Evolutionary conservation across 257 asterid genomes (phyloP), one percentile per base, ranked within the genome.

Genomic region (Solanum chiquidenum): DNA sequence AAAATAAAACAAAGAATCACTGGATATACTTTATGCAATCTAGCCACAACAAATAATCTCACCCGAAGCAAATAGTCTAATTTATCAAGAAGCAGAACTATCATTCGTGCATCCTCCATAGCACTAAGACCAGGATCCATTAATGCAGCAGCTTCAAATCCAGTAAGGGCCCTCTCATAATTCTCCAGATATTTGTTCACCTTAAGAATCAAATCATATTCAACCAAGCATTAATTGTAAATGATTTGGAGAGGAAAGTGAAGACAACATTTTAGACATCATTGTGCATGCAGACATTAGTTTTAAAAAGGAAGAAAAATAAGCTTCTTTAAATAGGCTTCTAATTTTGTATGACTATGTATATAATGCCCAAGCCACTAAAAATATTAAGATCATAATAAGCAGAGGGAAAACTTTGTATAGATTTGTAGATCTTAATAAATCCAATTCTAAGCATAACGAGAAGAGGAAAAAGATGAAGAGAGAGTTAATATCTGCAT

Each of bases 81-180:
- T 88, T 93, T 96, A 87, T 95, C 98, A 85, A 97, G 98, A 86
- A 95, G 96, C 85, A 84, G 90, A 87, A 95, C 92, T 80, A 93
- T 92, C 90, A 91, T 94, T 69, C 91, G 92, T 90, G 92, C 95
- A 92, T 95, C 98, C 88, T 93, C 97, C 68, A 86, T 84, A 49
- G 98, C 98, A 92, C 88, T 90, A 74, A 97, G 95, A 87, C 96
- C 90, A 90, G 99, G 99, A 91, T 97, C 98, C 94, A 91, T 94
- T 64, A 93, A 86, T 55, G 98, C 95, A 91, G 99, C 99, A 89
- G 99, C 98, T 93, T 95, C 98, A 92, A 97, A 97, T 90, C 99
- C 98, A 91, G 94, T 95, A 75, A 97, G 94, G 87, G 99, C 98
- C 89, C 98, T 94, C 92, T 95, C 98, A 87, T 97, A 97, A 90